These are phyloP conservation scores for Coemansia sp. DNA, from an alignment of 192 early-diverging fungal genomes.

Conservation along the genomic window DNA sequence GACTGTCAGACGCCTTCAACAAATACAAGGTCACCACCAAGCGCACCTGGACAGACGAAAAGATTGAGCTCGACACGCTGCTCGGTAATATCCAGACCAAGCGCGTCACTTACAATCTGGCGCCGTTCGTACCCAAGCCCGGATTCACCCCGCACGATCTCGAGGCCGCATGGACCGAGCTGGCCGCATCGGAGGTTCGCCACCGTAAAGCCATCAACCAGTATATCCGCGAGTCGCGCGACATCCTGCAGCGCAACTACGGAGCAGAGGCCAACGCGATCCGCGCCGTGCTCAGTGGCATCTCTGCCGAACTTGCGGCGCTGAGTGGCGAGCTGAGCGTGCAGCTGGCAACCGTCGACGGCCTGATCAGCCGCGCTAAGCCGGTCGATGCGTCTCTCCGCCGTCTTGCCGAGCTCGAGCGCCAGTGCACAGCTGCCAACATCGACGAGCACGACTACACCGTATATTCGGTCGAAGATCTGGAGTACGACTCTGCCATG, in stretches of 20 bases:
- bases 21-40: conserved; percentile 81
- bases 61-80: conserved; percentile 86
- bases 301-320: conserved; percentile 63
- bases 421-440: conserved; percentile 76
- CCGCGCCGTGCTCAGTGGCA: conserved; percentile 66
- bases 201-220: conserved; percentile 81
- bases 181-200: conserved; percentile 71
- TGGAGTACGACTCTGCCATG: conserved; percentile 81
- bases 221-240: conserved; percentile 83
- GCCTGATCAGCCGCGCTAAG: conserved; percentile 56
- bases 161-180: conserved; percentile 73
- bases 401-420: conserved; percentile 63
- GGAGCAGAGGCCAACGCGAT: conserved; percentile 84
- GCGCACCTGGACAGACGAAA: conserved; percentile 87
- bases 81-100: conserved; percentile 97
- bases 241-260: conserved; percentile 73
- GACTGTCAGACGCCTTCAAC: conserved; percentile 71
- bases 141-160: conserved; percentile 69
- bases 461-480: conserved; percentile 86
- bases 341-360: conserved; percentile 67
- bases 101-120: conserved; percentile 90
- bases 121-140: conserved; percentile 76
- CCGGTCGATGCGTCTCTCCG: conserved; percentile 58
- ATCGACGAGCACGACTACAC: conserved; percentile 94
- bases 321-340: conserved; percentile 79